Evolutionary conservation across 768 basidiomycete genomes (phyloP).

Genomic region (Mycena crocata): DNA sequence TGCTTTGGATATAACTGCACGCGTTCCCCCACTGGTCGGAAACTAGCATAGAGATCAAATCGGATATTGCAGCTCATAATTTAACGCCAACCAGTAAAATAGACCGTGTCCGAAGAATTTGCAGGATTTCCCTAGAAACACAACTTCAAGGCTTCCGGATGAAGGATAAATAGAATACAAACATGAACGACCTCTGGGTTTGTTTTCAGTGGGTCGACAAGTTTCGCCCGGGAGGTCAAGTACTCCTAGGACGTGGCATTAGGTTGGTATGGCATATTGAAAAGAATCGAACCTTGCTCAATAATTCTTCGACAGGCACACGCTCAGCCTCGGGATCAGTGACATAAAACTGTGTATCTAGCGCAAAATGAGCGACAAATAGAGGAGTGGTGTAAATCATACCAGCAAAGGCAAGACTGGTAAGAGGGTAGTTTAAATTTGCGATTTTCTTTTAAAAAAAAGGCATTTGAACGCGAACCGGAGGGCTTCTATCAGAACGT

Average conservation of each 20-base stretch:
- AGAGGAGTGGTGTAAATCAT: slow-evolving; percentile 26
- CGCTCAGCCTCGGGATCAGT: slow-evolving; percentile 85
- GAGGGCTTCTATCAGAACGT: slow-evolving; percentile 87
- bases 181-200: slow-evolving; percentile 78
- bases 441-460: too few relatives aligned
- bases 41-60: slow-evolving; percentile 52
- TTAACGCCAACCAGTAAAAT: slow-evolving; percentile 76
- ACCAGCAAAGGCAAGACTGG: slow-evolving; percentile 82
- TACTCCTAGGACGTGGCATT: slow-evolving; percentile 70
- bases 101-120: slow-evolving; percentile 92
- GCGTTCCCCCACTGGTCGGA: slow-evolving; percentile 91
- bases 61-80: neutral
- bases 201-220: slow-evolving; percentile 78
- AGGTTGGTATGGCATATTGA: slow-evolving; percentile 3
- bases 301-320: slow-evolving; percentile 82
- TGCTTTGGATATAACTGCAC: slow-evolving; percentile 91
- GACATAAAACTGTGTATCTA: slow-evolving; percentile 92
- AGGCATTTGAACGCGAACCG: slow-evolving; percentile 57
- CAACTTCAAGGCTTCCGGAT: slow-evolving; percentile 21
- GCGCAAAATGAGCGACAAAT: neutral
- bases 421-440: neutral
- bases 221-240: slow-evolving; percentile 78
- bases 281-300: slow-evolving; percentile 75
- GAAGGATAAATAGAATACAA: slow-evolving; percentile 33
- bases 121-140: slow-evolving; percentile 78